Percentiles rank a stretch among this genome's conserved stretches.
These are phyloP conservation scores for Eustoma russellianum DNA, from an alignment of 257 asterid genomes.

Conservation along the genomic window DNA sequence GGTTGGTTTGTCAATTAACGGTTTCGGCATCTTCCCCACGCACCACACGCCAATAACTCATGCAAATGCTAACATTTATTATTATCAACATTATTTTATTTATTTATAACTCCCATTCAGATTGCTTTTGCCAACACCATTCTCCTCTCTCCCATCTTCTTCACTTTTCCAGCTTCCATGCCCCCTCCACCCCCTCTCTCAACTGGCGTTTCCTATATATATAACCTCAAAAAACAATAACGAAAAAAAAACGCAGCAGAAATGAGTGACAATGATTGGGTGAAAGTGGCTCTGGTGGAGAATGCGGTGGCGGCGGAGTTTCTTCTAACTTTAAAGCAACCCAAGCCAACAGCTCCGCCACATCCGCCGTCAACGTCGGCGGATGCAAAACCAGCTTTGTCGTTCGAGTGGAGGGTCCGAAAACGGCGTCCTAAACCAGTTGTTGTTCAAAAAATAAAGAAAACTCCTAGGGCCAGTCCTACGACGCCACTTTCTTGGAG, in stretches of 20 bases:
- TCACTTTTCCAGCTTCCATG: slow-evolving; percentile 11
- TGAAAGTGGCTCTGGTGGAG: slow-evolving; percentile 41
- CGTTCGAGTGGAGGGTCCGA: slow-evolving; percentile 60
- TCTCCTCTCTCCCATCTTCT: slow-evolving; percentile 12
- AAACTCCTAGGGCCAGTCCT: slow-evolving; percentile 46
- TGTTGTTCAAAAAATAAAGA: slow-evolving; percentile 10
- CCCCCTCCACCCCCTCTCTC: slow-evolving; percentile 9
- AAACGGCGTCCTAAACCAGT: slow-evolving; percentile 55
- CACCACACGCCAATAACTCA: slow-evolving; percentile 17
- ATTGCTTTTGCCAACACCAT: slow-evolving; percentile 55
- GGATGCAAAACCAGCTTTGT: slow-evolving; percentile 15
- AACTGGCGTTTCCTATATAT: background rate
- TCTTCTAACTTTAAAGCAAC: slow-evolving; percentile 21
- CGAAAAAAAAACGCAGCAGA: background rate
- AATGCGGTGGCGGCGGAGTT: slow-evolving; percentile 61
- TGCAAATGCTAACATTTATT: slow-evolving; percentile 32
- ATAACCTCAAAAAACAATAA: background rate
- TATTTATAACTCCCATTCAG: slow-evolving; percentile 19
- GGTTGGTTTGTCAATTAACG: slow-evolving; percentile 19
- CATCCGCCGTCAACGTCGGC: slow-evolving; percentile 9
- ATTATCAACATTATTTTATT: slow-evolving; percentile 7
- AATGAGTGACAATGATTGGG: slow-evolving; percentile 41
- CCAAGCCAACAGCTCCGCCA: slow-evolving; percentile 13
- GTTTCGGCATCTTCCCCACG: slow-evolving; percentile 16
- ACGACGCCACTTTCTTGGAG: slow-evolving; percentile 73